Evolutionary conservation across 495 filamentous ascomycete species (phyloP).

Genomic region (Penicillium lividum): DNA sequence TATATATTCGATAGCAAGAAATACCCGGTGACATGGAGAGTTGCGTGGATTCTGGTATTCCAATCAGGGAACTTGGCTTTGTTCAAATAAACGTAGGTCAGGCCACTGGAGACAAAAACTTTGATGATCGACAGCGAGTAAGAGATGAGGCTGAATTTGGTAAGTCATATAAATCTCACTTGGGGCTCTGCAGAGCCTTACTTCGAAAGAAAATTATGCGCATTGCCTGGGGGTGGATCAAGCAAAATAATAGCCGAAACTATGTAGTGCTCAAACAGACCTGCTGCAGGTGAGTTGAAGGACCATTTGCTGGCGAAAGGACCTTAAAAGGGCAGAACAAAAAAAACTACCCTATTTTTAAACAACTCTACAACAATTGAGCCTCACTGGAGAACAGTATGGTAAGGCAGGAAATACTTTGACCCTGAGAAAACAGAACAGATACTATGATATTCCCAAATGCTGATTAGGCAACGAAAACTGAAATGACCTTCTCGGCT

Average conservation of each 20-base stretch:
- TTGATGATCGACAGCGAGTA: slow-evolving; percentile 64
- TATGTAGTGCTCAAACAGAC: slow-evolving; percentile 62
- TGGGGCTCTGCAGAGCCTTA: slow-evolving; percentile 25
- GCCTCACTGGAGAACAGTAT: too few relatives aligned
- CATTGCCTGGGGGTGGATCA: slow-evolving; percentile 63
- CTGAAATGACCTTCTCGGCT: slow-evolving; percentile 61
- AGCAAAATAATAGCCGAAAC: slow-evolving; percentile 62
- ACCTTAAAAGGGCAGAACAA: slow-evolving; percentile 59
- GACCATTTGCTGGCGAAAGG: slow-evolving; percentile 68
- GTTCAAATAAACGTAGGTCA: slow-evolving; percentile 58
- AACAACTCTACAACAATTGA: slow-evolving; percentile 38
- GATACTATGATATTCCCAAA: slow-evolving; percentile 71
- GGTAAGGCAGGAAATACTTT: slow-evolving; percentile 36
- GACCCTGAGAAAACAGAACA: slow-evolving; percentile 68
- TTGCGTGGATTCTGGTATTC: slow-evolving; percentile 36
- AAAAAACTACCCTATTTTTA: slow-evolving; percentile 66
- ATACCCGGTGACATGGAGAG: slow-evolving; percentile 51
- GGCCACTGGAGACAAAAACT: slow-evolving; percentile 56
- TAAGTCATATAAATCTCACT: slow-evolving; percentile 12
- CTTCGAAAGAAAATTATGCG: slow-evolving; percentile 65
- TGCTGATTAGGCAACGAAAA: slow-evolving; percentile 71
- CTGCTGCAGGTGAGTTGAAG: slow-evolving; percentile 60
- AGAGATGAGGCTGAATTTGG: slow-evolving; percentile 52
- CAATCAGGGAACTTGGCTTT: slow-evolving; percentile 42
- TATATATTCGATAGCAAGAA: slow-evolving; percentile 60